Evolutionary conservation across 2,329 filamentous ascomycete genomes (phyloP).

Genomic region (Penicillium psychrosexuale): DNA sequence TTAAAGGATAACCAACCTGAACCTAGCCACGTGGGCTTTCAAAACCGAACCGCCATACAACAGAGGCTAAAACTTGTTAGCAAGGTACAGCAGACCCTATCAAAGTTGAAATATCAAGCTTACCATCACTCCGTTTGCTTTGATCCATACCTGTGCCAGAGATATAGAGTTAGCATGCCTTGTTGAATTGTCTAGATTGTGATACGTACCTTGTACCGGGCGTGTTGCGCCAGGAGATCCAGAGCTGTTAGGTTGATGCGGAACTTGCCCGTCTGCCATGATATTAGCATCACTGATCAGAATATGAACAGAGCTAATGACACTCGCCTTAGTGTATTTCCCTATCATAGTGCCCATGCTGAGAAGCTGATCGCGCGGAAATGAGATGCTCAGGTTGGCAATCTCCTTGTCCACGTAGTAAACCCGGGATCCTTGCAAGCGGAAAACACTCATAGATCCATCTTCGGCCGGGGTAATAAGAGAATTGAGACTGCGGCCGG

Average conservation of each 20-base stretch:
- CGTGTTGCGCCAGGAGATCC: conserved; percentile 83
- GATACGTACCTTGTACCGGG: conserved; percentile 68
- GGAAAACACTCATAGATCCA: conserved; percentile 64
- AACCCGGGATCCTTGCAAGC: conserved; percentile 75
- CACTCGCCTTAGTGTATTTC: neutral
- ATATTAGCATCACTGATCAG: neutral
- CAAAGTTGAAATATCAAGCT: neutral
- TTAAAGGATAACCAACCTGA: too few relatives aligned
- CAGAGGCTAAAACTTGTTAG: neutral
- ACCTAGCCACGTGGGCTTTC: neutral
- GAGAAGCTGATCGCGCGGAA: conserved; percentile 76
- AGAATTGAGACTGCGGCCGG: conserved; percentile 49
- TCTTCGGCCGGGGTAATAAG: conserved; percentile 55
- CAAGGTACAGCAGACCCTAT: neutral
- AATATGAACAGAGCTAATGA: neutral
- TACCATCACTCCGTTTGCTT: conserved; percentile 84
- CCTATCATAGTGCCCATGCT: conserved; percentile 73
- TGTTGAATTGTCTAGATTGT: neutral
- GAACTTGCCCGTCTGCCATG: conserved; percentile 77
- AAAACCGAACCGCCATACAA: conserved; percentile 1
- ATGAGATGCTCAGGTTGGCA: conserved; percentile 84
- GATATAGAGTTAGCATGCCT: neutral
- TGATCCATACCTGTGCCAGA: conserved; percentile 69
- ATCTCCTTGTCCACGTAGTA: conserved; percentile 90
- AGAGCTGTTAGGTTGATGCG: conserved; percentile 89